Percentiles rank a stretch among this genome's conserved stretches.
Evolutionary conservation across 2,329 filamentous ascomycete genomes (phyloP).

Genomic region (Diaporthe amygdali): DNA sequence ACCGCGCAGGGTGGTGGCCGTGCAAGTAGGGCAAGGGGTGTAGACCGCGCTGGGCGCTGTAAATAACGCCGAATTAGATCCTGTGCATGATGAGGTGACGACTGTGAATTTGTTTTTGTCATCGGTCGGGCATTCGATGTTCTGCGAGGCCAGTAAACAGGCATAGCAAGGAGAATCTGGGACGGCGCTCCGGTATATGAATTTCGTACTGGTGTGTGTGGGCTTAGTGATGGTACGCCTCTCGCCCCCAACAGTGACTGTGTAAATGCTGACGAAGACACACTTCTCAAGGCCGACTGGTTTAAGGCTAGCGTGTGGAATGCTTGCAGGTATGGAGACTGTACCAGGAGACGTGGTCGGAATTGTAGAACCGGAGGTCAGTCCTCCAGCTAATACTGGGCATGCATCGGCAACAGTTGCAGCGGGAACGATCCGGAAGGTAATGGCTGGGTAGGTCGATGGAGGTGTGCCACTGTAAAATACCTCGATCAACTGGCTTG

Average conservation of each 20-base stretch:
- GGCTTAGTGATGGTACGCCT: background rate
- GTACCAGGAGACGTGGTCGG: background rate
- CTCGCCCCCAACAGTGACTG: background rate
- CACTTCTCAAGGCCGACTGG: background rate
- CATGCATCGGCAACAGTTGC: background rate
- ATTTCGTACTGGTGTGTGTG: background rate
- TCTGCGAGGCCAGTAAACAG: no score
- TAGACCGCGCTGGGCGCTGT: no score
- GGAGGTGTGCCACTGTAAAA: background rate
- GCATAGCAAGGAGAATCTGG: no score
- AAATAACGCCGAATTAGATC: no score
- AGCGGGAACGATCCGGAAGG: background rate
- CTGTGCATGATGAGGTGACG: no score
- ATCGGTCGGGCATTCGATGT: no score
- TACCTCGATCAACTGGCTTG: background rate
- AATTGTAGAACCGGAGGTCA: background rate
- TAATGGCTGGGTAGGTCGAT: background rate
- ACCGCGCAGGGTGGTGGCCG: no score
- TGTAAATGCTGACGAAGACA: background rate
- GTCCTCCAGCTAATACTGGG: background rate
- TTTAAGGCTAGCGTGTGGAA: background rate
- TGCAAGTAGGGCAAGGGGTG: no score
- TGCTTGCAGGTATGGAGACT: background rate
- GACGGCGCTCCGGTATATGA: background rate
- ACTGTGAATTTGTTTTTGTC: no score